Evolutionary conservation across 2,329 filamentous ascomycete genomes (phyloP), one percentile per base, ranked within the genome.

Genomic region (Fusarium sp.): DNA sequence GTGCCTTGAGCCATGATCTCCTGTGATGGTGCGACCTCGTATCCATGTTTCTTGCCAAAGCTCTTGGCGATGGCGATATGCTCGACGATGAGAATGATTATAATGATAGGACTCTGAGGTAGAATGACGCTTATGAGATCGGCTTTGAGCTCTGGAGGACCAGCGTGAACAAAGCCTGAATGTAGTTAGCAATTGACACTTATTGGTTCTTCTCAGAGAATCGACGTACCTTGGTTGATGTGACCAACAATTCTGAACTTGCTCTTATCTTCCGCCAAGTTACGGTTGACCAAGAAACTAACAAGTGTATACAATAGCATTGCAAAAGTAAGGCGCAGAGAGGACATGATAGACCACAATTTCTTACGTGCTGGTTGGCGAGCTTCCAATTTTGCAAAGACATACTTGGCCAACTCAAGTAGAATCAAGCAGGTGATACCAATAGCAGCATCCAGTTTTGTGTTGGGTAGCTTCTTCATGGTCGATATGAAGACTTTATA

Each of bases 51-150:
- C 60, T 92, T 85, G 9, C 92, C 92, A 74, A 94, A 94, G 0
- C 92, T 93, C 77, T 95, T 95, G 9, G 92, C 90, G 63, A 95
- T 94, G 41, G 92, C 91, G 69, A 94, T 94, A 75, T 95, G 92
- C 79, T 94, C 92, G 56, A 95, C 92, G 21, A 94, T 85, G 20
- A 94, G 81, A 20, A 95, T 92, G 64, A 95, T 92, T 48, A 93
- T 87, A 1, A 91, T 88, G 20, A 90, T 89, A 0, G 92, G 92
- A 9, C 94, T 80, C 63, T 94, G 83, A 26, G 83, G 83, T 4
- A 86, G 80, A 68, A 93, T 88, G 1, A 84, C 77, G 2, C 78
- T 80, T 70, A 93, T 82, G 43, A 93, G 83, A 1, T 83, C 77
- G 0, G 76, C 76, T 62, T 87, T 85, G 44, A 92, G 80, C 8